Percentiles rank a stretch among this genome's conserved stretches.
phyloP scores from a whole-genome alignment of 2,329 filamentous ascomycete species.

The Pezicula rhizophila region DNA sequence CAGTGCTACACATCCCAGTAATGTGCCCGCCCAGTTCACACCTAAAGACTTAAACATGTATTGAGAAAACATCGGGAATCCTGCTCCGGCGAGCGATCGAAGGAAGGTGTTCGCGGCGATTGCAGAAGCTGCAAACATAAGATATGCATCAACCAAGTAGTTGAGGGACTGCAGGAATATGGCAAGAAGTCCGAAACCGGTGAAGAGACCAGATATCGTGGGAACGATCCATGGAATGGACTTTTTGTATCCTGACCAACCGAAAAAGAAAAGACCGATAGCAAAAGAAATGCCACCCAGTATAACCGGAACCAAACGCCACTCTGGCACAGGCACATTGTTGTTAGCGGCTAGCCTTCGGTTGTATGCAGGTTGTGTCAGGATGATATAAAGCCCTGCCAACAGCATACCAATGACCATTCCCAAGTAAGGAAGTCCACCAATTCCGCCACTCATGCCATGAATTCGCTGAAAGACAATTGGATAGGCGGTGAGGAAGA shows the following conservation, averaged over 20 bases:
- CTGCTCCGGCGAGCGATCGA: conserved; percentile 70
- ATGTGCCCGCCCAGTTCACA: conserved; percentile 55
- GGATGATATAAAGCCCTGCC: conserved; percentile 57
- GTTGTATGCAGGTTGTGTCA: conserved; percentile 61
- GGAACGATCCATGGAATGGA: conserved; percentile 61
- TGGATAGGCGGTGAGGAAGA: conserved; percentile 80
- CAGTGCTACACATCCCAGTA: conserved; percentile 55
- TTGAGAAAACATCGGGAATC: conserved; percentile 71
- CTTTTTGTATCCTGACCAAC: conserved; percentile 52
- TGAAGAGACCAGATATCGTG: conserved; percentile 53
- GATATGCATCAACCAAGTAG: conserved; percentile 72
- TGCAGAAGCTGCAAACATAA: conserved; percentile 60
- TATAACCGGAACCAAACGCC: conserved; percentile 59
- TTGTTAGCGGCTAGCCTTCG: conserved; percentile 64
- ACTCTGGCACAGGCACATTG: conserved; percentile 58
- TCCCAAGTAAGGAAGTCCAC: conserved; percentile 78
- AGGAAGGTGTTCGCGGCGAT: conserved; percentile 79
- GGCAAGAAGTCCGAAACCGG: conserved; percentile 72
- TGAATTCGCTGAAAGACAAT: conserved; percentile 73
- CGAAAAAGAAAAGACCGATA: conserved; percentile 69
- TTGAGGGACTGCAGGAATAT: conserved; percentile 79
- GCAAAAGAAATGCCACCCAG: conserved; percentile 54
- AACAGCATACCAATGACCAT: conserved; percentile 71
- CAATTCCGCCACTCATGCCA: conserved; percentile 60
- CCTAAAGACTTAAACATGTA: conserved; percentile 63